Conservation (phyloP, 2,329 filamentous ascomycete genomes). For the Ascochyta viciae-villosae region DNA sequence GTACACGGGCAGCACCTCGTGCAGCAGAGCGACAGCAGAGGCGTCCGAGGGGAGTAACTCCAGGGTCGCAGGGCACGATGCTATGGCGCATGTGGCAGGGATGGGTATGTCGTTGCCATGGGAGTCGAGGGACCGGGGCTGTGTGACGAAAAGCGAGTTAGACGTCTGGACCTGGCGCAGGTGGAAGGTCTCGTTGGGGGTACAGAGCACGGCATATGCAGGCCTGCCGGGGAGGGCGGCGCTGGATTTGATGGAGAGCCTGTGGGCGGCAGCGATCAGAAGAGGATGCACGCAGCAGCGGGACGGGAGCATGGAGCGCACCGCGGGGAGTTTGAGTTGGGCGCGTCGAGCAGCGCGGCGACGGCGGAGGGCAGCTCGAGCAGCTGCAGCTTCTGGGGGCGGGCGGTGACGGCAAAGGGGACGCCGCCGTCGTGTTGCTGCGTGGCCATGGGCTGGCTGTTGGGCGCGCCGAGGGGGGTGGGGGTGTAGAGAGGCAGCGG, state of each 20-base stretch:
- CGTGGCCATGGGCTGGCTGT: conserved; percentile 49
- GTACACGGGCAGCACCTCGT: conserved; percentile 50
- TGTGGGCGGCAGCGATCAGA: conserved; percentile 35
- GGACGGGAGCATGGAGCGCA: conserved; percentile 43
- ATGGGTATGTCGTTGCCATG: conserved; percentile 44
- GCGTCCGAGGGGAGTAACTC: conserved; percentile 49
- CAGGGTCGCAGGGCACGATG: conserved; percentile 54
- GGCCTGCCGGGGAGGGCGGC: conserved; percentile 38
- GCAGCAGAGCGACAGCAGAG: conserved; percentile 47
- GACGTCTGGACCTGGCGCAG: conserved; percentile 71
- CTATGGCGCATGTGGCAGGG: conserved; percentile 51
- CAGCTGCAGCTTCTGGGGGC: conserved; percentile 63
- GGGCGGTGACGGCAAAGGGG: conserved; percentile 52
- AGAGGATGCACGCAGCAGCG: conserved; percentile 23
- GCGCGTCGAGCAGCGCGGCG: conserved; percentile 59
- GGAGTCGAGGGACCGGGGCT: conserved; percentile 49
- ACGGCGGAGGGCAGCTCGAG: conserved; percentile 67
- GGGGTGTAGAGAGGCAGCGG: conserved; percentile 3
- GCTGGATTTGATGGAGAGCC: conserved; percentile 48
- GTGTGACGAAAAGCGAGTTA: conserved; percentile 66
- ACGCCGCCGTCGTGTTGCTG: conserved; percentile 51
- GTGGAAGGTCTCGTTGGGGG: conserved; percentile 62
- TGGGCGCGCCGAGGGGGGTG: conserved; percentile 5
- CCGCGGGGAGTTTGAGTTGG: conserved; percentile 53
- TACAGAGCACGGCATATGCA: conserved; percentile 66